Base-by-base conservation (phyloP, 2,329 filamentous ascomycete genomes). In the Zelopaecilomyces penicillatus region DNA sequence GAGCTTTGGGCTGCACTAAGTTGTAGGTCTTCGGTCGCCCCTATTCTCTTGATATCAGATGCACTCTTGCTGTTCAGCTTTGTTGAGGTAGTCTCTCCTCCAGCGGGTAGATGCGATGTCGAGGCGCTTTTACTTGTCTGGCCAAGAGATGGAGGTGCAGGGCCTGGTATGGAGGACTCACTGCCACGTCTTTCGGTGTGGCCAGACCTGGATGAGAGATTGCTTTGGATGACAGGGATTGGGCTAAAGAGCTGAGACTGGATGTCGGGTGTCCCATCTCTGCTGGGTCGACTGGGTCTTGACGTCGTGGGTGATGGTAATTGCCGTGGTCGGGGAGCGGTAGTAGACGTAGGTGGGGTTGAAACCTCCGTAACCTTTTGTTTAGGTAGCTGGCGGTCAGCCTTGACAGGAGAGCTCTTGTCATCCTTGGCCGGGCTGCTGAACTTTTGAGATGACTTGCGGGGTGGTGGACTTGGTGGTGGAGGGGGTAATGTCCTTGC, bases 261-360 rank as follows among this genome's bases (percentile, higher is more conserved):
- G 39, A 87, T 68, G 46, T 79, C 73, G 5, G 78, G 75, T 0
- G 81, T 81, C 27, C 82, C 82, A 55, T 85, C 78, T 60, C 84
- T 73, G 54, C 82, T 87, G 1, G 84, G 84, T 41, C 84, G 70
- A 31, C 67, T 61, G 30, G 83, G 82, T 32, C 74, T 73, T 11
- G 60, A 61, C 8, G 63, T 57, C 32, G 62, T 66, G 10, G 61
- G 54, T 5, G 59, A 55, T 11, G 63, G 56, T 3, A 51, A 45
- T 10, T 50, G 41, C 30, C 58, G 59, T 1, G 54, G 52, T 37
- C 48, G 54, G 9, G 54, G 39, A 12, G 52, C 50, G 41, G 54
- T 50, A 12, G 55, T 54, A 41, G 57, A 50, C 45, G 66, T 66
- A 8, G 60, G 54, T 35, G 65, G 64, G 37, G 63, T 60, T 53